Conservation (phyloP, 2,329 filamentous ascomycete genomes). For the Ophiostoma australiae region DNA sequence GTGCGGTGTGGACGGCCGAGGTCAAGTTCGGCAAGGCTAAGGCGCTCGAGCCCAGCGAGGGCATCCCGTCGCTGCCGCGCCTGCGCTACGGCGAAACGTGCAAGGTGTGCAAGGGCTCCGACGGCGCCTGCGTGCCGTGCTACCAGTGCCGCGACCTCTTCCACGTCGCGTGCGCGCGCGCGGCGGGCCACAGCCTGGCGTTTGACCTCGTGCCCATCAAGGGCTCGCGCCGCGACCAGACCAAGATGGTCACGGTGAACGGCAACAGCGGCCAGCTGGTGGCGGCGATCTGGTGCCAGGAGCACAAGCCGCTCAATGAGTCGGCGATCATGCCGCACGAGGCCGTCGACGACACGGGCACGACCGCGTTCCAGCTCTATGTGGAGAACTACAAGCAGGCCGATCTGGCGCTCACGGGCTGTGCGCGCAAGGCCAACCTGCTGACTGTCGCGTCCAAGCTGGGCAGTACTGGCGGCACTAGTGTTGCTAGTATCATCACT, state of each 20-base stretch:
- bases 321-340: conserved; percentile 76
- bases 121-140: conserved; percentile 77
- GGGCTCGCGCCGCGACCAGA: conserved; percentile 74
- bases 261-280: conserved; percentile 76
- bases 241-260: conserved; percentile 73
- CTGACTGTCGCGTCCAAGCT: conserved; percentile 60
- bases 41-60: conserved; percentile 79
- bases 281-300: conserved; percentile 87
- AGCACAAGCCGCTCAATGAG: conserved; percentile 69
- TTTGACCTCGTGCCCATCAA: conserved; percentile 91
- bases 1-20: conserved; percentile 86
- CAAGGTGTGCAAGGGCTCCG: conserved; percentile 71
- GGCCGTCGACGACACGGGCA: conserved; percentile 61
- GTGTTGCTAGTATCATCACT: too few relatives aligned
- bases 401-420: conserved; percentile 82
- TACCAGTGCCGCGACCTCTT: conserved; percentile 66
- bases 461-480: conserved; percentile 13
- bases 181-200: conserved; percentile 74
- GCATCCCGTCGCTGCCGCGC: conserved; percentile 74
- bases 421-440: conserved; percentile 84
- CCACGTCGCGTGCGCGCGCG: conserved; percentile 86
- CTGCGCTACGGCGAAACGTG: conserved; percentile 67
- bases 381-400: conserved; percentile 91
- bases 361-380: conserved; percentile 79
- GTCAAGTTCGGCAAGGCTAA: conserved; percentile 86